These are phyloP conservation scores for Chlamydomonas applanata DNA, from an alignment of 139 green algal species.

Conservation along the genomic window DNA sequence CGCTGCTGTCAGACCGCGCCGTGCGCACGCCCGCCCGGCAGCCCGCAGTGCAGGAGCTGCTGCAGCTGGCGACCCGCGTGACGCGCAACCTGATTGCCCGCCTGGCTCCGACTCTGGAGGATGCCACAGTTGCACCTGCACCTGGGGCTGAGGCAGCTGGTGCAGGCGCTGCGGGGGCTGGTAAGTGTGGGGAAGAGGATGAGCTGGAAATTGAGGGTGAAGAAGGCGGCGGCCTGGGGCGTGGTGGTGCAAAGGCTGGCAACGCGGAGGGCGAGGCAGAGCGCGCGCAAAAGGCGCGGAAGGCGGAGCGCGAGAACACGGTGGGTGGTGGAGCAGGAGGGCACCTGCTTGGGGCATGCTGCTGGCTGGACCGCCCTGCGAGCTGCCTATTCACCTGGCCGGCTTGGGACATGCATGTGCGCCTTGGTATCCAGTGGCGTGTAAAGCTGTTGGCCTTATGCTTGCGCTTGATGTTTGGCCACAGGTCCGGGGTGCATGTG, in stretches of 20 bases:
- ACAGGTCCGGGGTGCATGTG: slow-evolving; percentile 34
- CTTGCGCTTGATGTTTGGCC: not conserved
- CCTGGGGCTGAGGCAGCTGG: slow-evolving; percentile 9
- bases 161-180: not conserved
- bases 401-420: too few relatives aligned
- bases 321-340: not conserved
- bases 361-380: too few relatives aligned
- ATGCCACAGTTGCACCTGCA: not conserved
- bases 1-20: slow-evolving; percentile 53
- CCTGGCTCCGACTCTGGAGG: slow-evolving; percentile 29
- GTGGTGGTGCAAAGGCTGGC: not conserved
- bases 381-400: too few relatives aligned
- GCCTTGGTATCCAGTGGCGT: too few relatives aligned
- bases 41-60: slow-evolving; percentile 33
- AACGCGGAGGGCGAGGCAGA: not conserved
- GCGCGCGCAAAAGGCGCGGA: not conserved
- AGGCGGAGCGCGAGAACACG: not conserved
- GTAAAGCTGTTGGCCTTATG: not conserved
- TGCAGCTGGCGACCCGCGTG: slow-evolving; percentile 47
- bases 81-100: slow-evolving; percentile 52
- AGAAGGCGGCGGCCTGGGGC: not conserved
- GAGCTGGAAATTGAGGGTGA: slow-evolving; percentile 11
- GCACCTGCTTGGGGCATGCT: too few relatives aligned
- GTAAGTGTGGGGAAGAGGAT: not conserved
- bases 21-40: slow-evolving; percentile 28